Evolutionary conservation across 345 rosid species (phyloP), one percentile per base, ranked within the genome.

Genomic region (Trapa bicornis): DNA sequence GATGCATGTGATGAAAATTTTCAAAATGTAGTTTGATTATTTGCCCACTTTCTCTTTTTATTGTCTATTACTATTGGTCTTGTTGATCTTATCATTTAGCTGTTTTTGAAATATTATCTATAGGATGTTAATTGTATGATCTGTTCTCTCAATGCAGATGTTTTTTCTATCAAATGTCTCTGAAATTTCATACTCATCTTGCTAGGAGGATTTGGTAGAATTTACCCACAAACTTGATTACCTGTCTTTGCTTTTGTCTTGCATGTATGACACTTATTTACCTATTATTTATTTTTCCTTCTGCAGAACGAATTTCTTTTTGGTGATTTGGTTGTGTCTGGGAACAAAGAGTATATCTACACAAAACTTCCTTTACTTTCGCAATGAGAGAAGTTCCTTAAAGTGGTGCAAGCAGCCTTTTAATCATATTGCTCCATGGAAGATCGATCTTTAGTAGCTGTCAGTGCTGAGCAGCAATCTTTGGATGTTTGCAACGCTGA

Each of bases 401-500:
- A 57, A 57, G 61, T 57, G 61, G 43, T 50, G 39, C 67, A 64
- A 41, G 42, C 42, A 13, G 4, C 48, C 37, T 1, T 5, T 57
- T 29, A 36, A 11, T 8, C 35, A 37, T 29, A 57, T 42, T 16
- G 9, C 16, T 50, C 32, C 42, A 89, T 92, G 98, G 98, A 87
- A 36, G 90, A 87, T 65, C 84, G 67, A 78, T 78, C 88, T 72
- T 71, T 85, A 78, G 69, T 72, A 53, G 76, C 76, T 60, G 73
- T 82, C 57, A 83, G 78, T 76, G 80, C 70, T 37, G 83, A 83
- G 35, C 80, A 82, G 16, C 80, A 77, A 38, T 52, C 75, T 67
- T 61, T 71, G 36, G 41, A 58, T 43, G 56, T 71, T 36, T 42
- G 42, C 32, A 22, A 36, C 42, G 32, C 48, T 48, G 75, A 57